Evolutionary conservation across 345 rosid genomes (phyloP), one percentile per base, ranked within the genome.

Genomic region (Adansonia digitata): DNA sequence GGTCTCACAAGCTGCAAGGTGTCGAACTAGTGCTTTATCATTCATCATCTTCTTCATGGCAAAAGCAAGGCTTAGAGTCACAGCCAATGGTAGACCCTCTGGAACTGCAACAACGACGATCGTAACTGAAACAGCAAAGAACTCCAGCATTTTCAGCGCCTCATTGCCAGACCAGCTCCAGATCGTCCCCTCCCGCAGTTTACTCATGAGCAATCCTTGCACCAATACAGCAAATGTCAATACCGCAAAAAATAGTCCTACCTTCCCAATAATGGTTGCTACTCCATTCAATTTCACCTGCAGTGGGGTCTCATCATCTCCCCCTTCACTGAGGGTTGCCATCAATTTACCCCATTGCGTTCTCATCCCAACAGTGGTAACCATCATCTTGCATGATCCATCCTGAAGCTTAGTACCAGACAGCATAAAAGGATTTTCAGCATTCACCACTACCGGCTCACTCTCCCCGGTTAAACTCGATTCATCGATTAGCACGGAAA

Each of bases 31-130:
- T 63, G 98, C 97, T 79, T 89, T 94, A 63, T 91, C 98, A 46
- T 92, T 94, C 98, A 92, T 94, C 98, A 94, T 94, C 79, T 92
- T 94, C 86, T 94, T 92, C 98, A 91, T 92, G 17, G 98, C 97
- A 74, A 94, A 94, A 31, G 98, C 98, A 69, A 94, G 93, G 71
- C 98, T 92, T 71, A 94, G 81, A 22, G 97, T 94, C 79, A 94
- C 98, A 40, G 97, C 97, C 76, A 94, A 86, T 13, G 98, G 98
- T 62, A 94, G 82, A 67, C 98, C 97, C 71, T 94, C 98, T 6
- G 98, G 98, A 60, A 94, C 98, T 10, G 98, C 98, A 72, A 94
- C 98, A 27, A 92, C 98, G 26, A 94, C 97, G 49, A 94, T 94
- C 3, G 98, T 92, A 49, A 92, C 97, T 14, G 97, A 97, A 74